phyloP scores from a whole-genome alignment of 1,284 basidiomycete species.

The Ustilago sp. region DNA sequence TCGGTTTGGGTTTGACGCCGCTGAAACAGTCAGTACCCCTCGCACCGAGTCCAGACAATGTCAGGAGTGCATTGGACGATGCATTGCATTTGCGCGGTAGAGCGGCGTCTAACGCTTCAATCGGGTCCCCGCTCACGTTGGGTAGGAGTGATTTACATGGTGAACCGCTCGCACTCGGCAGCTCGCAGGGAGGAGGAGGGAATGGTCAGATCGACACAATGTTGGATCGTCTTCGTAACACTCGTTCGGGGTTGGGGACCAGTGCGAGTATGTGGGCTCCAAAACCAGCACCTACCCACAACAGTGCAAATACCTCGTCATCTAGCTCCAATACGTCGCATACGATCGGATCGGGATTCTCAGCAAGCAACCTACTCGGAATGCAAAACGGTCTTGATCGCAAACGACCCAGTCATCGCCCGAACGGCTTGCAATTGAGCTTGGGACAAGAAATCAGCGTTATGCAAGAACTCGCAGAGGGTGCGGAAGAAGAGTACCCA shows the following conservation, averaged over 20 bases:
- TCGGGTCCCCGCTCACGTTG: conserved; percentile 38
- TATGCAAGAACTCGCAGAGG: conserved; percentile 51
- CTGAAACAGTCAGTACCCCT: conserved; percentile 41
- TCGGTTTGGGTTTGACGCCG: conserved; percentile 50
- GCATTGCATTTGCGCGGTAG: conserved; percentile 35
- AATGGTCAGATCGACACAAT: conserved; percentile 46
- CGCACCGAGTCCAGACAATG: conserved; percentile 28
- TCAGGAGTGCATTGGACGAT: conserved; percentile 34
- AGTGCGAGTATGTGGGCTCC: conserved; percentile 54
- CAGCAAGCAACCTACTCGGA: conserved; percentile 32
- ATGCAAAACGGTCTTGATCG: conserved; percentile 36
- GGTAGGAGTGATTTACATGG: conserved; percentile 23
- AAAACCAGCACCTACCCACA: conserved; percentile 22
- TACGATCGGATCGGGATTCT: conserved; percentile 29
- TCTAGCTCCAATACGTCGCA: conserved; percentile 19
- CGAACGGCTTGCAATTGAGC: conserved; percentile 50
- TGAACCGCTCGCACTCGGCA: conserved; percentile 27
- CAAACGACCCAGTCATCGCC: conserved; percentile 41
- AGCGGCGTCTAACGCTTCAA: conserved; percentile 26
- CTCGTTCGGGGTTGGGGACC: conserved; percentile 42
- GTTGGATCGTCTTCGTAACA: conserved; percentile 44
- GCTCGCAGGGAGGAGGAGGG: background rate
- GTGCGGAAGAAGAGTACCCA: conserved; percentile 39
- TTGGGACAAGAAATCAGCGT: conserved; percentile 51
- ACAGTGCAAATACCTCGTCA: background rate